Percentiles rank a stretch among this genome's conserved stretches.
Conservation (phyloP, 495 filamentous ascomycete species). For the Umbilicaria muhlenbergii region DNA sequence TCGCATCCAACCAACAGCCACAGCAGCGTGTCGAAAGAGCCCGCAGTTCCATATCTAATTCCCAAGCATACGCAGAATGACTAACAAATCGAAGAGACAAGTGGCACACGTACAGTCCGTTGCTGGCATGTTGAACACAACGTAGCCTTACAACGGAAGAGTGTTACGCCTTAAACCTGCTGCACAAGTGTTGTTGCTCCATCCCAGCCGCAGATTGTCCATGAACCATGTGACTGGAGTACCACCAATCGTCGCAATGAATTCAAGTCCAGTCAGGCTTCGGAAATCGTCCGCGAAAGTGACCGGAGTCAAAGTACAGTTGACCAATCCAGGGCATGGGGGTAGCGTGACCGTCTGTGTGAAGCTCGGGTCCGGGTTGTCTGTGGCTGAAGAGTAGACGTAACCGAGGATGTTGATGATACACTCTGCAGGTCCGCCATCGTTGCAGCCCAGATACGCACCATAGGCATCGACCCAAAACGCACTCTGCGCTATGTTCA, state of each 20-base stretch:
- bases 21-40: too few relatives aligned
- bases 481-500: slow-evolving; percentile 17
- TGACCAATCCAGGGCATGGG: slow-evolving; percentile 16
- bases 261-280: slow-evolving; percentile 24
- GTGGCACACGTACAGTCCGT: too few relatives aligned
- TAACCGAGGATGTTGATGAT: slow-evolving; percentile 23
- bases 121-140: too few relatives aligned
- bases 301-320: slow-evolving; percentile 22
- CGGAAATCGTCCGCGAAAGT: slow-evolving; percentile 18
- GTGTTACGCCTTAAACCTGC: slow-evolving; percentile 12
- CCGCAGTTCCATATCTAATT: too few relatives aligned
- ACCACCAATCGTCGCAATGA: slow-evolving; percentile 20
- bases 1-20: too few relatives aligned
- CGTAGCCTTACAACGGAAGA: too few relatives aligned
- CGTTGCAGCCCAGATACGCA: slow-evolving; percentile 25
- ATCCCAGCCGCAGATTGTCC: slow-evolving; percentile 24
- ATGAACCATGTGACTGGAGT: slow-evolving; percentile 21
- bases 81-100: too few relatives aligned
- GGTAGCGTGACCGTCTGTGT: slow-evolving; percentile 19
- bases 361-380: slow-evolving; percentile 11
- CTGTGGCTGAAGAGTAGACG: slow-evolving; percentile 9
- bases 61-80: too few relatives aligned
- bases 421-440: slow-evolving; percentile 21
- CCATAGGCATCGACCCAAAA: slow-evolving; percentile 29
- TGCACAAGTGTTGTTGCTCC: slow-evolving; percentile 28